Conservation (phyloP, 78 protist genomes). For the Isochrysis galbana region DNA sequence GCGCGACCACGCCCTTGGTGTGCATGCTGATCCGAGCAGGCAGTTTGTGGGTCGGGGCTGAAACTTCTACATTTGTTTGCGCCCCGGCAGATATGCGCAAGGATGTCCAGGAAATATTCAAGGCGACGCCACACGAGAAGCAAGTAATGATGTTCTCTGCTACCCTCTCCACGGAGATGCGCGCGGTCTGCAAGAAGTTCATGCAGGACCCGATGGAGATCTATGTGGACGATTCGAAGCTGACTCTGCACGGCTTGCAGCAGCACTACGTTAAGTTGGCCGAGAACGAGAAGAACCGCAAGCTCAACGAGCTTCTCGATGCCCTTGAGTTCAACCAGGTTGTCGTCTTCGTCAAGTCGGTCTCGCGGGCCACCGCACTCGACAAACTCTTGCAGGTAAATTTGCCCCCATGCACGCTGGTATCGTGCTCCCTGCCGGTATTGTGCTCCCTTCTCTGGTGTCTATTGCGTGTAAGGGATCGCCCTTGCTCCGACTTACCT, state of each 20-base stretch:
- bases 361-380: constrained; percentile 72
- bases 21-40: too few relatives aligned
- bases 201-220: constrained; percentile 92
- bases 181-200: constrained; percentile 87
- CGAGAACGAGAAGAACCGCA: constrained; percentile 89
- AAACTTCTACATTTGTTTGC: too few relatives aligned
- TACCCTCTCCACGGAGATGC: constrained; percentile 85
- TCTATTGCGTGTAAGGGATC: too few relatives aligned
- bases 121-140: constrained; percentile 85
- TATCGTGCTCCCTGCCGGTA: too few relatives aligned
- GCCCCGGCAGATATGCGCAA: constrained; percentile 88
- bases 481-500: too few relatives aligned
- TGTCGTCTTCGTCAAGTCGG: constrained; percentile 92
- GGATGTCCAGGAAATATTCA: constrained; percentile 94
- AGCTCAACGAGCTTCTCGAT: constrained; percentile 94
- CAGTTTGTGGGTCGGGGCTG: too few relatives aligned
- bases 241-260: constrained; percentile 95
- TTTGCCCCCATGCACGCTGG: too few relatives aligned
- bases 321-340: constrained; percentile 93
- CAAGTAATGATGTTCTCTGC: constrained; percentile 99
- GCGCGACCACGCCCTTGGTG: background rate
- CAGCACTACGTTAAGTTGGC: constrained; percentile 92
- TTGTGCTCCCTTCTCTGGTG: too few relatives aligned
- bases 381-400: constrained; percentile 59
- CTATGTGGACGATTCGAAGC: constrained; percentile 91